phyloP scores from a whole-genome alignment of 2,329 filamentous ascomycete genomes.

The Tothia fuscella region DNA sequence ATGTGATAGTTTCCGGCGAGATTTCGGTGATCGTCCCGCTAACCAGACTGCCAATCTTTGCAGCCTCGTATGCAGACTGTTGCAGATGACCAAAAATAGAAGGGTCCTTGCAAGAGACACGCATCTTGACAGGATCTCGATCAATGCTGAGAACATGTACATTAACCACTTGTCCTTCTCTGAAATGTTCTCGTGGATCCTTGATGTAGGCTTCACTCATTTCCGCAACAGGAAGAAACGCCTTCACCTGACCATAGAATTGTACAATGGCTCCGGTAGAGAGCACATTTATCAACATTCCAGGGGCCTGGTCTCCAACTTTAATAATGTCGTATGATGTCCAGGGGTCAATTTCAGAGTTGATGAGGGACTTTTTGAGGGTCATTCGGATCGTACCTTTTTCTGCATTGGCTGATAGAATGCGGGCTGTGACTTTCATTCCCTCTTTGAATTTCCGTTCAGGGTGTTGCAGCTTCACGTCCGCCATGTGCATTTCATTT shows the following conservation, averaged over 20 bases:
- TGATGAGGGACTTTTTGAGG: slow-evolving; percentile 86
- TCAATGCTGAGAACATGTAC: slow-evolving; percentile 80
- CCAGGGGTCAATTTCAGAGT: slow-evolving; percentile 73
- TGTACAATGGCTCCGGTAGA: slow-evolving; percentile 75
- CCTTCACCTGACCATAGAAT: slow-evolving; percentile 75
- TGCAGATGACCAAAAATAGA: slow-evolving; percentile 68
- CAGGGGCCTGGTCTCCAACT: slow-evolving; percentile 66
- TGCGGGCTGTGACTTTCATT: slow-evolving; percentile 69
- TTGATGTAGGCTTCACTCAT: slow-evolving; percentile 97
- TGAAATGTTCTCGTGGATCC: slow-evolving; percentile 82
- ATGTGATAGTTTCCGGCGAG: slow-evolving; percentile 34
- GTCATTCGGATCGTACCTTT: slow-evolving; percentile 77
- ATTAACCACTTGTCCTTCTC: slow-evolving; percentile 78
- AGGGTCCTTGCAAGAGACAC: slow-evolving; percentile 88
- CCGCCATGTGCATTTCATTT: slow-evolving; percentile 76
- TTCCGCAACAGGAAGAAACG: slow-evolving; percentile 83
- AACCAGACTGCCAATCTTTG: slow-evolving; percentile 63
- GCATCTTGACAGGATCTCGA: slow-evolving; percentile 55
- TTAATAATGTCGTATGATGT: slow-evolving; percentile 62
- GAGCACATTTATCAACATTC: slow-evolving; percentile 75
- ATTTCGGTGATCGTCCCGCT: slow-evolving; percentile 52
- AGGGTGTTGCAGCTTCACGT: slow-evolving; percentile 76
- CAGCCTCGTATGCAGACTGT: slow-evolving; percentile 55
- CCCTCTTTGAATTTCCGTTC: slow-evolving; percentile 94
- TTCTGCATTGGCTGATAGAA: slow-evolving; percentile 64